Base-by-base conservation (phyloP, 1,284 basidiomycete species). In the Naganishia sp. region DNA sequence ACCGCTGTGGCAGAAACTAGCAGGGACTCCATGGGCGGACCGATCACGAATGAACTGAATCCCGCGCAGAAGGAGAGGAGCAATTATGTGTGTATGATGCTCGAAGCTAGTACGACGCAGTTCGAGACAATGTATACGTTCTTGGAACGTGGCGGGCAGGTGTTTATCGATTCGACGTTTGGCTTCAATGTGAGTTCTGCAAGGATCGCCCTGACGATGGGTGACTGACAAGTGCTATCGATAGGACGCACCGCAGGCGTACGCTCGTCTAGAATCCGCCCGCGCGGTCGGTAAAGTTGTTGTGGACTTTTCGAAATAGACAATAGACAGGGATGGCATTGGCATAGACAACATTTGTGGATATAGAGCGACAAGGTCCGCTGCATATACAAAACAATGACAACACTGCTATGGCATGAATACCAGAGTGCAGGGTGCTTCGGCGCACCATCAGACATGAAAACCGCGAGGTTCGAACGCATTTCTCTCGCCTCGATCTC, bases 201-300 rank as follows among this genome's bases (percentile, higher is more conserved):
- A n/a, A 28, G 31, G 39, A 50, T 43, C 21, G 28, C 17, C n/a
- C 2, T n/a, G 21, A 18, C 28, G 55, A 43, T 35, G 18, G 28
- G 7, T 25, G 51, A 21, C 41, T 25, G 17, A 31, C 10, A 21
- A 25, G 9, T 63, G 49, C 56, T 45, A 25, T 21, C 47, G 17
- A 28, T 46, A 72, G 65, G 68, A 88, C 31, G 83, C 77, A 0
- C 71, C 83, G 47, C 79, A 84, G 68, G 88, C 87, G 3, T 90
- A 87, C 69, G 84, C 85, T 41, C 81, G 82, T 54, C 72, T 88
- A n/a, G 80, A 85, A 79, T 82, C 82, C 3, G 76, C 79, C 5
- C 81, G 83, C 51, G 85, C 86, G 2, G 83, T 79, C 17, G 89
- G 88, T 0, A 90, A 90, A 75, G 82, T 90, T 1, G 73, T 82